Evolutionary conservation across 2,329 filamentous ascomycete genomes (phyloP).

Genomic region (Ilyonectria robusta): DNA sequence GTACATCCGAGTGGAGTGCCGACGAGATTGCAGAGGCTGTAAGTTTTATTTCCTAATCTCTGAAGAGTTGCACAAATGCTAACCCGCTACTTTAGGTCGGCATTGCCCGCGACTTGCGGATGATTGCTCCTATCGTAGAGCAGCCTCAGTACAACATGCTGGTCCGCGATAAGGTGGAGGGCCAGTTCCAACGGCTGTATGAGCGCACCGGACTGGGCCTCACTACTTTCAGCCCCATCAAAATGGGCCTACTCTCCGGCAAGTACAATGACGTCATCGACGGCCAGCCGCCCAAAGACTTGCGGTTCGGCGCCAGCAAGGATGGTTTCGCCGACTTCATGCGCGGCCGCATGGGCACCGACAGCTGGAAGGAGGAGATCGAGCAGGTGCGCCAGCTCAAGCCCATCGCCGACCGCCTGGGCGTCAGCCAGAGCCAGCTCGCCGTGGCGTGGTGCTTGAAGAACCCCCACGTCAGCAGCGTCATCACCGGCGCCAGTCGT

Average conservation of each 20-base stretch:
- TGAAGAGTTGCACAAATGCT: not conserved
- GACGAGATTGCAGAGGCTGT: constrained; percentile 75
- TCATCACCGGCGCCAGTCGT: constrained; percentile 67
- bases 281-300: constrained; percentile 66
- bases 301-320: constrained; percentile 70
- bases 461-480: constrained; percentile 67
- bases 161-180: constrained; percentile 72
- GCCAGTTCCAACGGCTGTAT: constrained; percentile 74
- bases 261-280: constrained; percentile 74
- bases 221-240: constrained; percentile 74
- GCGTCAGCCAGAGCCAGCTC: constrained; percentile 65
- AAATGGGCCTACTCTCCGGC: constrained; percentile 71
- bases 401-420: constrained; percentile 70
- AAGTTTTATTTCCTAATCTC: constrained; percentile 9
- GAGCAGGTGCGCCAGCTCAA: constrained; percentile 60
- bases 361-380: constrained; percentile 68
- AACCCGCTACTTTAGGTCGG: constrained; percentile 54
- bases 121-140: constrained; percentile 76
- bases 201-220: constrained; percentile 70
- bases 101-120: constrained; percentile 70
- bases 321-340: constrained; percentile 71
- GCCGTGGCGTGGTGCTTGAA: constrained; percentile 68
- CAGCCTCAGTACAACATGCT: constrained; percentile 79
- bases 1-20: constrained; percentile 75
- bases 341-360: constrained; percentile 57